These are phyloP conservation scores for Hyaloscypha variabilis DNA, from an alignment of 495 filamentous ascomycete genomes.

Conservation along the genomic window DNA sequence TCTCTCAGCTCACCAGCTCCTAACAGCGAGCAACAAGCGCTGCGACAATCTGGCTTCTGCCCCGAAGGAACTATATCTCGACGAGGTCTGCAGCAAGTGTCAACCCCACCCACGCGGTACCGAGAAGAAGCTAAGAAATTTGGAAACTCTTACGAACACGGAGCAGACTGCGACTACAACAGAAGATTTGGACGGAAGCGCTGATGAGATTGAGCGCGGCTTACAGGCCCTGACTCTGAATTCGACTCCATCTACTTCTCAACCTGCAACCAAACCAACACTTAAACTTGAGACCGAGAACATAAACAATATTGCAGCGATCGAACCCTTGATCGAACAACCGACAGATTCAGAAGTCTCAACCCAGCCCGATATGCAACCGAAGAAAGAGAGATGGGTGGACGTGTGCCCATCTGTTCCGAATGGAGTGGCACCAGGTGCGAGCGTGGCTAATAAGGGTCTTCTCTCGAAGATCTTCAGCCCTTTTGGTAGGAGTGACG, in stretches of 20 bases:
- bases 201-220: not conserved
- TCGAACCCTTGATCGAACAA: not conserved
- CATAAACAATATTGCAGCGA: not conserved
- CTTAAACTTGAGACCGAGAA: not conserved
- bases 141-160: not conserved
- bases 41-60: conserved; percentile 7
- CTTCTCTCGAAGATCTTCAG: not conserved
- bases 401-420: not conserved
- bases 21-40: not conserved
- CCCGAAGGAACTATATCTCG: not conserved
- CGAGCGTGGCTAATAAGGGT: not conserved
- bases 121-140: not conserved
- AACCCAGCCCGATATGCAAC: not conserved
- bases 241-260: not conserved
- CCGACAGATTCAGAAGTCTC: not conserved
- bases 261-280: not conserved
- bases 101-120: not conserved
- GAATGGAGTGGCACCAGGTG: not conserved
- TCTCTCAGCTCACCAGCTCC: not conserved
- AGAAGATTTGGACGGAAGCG: not conserved
- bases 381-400: not conserved
- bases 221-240: not conserved
- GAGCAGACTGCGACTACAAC: not conserved
- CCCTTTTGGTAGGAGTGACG: not conserved
- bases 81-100: not conserved